Percentiles rank a stretch among this genome's conserved stretches.
Evolutionary conservation across 495 filamentous ascomycete genomes (phyloP).

Genomic region (Penicillium longicatenatum): DNA sequence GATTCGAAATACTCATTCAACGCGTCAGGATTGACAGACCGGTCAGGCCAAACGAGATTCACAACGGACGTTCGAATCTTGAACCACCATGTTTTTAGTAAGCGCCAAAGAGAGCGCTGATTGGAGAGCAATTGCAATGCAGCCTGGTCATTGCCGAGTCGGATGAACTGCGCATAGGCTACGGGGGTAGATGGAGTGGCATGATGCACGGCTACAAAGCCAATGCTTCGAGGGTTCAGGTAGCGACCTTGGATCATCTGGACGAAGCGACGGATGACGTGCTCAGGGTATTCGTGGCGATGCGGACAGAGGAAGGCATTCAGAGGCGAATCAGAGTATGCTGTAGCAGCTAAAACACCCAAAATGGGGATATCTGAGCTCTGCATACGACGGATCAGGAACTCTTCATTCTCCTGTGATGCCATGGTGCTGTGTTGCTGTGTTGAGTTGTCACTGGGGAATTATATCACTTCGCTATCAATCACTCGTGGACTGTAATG

Average conservation of each 20-base stretch:
- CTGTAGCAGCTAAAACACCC: constrained; percentile 7
- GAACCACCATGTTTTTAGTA: constrained; percentile 2
- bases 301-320: constrained; percentile 14
- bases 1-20: neutral
- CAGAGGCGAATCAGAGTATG: constrained; percentile 8
- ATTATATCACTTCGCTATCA: too few relatives aligned
- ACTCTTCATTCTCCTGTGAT: neutral
- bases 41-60: constrained; percentile 13
- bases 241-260: constrained; percentile 15
- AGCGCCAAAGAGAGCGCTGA: constrained; percentile 3
- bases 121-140: neutral
- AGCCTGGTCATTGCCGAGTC: constrained; percentile 10
- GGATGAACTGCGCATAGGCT: constrained; percentile 14
- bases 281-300: constrained; percentile 14
- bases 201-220: constrained; percentile 14
- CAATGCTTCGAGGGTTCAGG: constrained; percentile 10
- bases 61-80: neutral
- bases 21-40: constrained; percentile 10
- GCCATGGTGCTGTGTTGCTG: too few relatives aligned
- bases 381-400: constrained; percentile 11
- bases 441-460: too few relatives aligned
- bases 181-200: constrained; percentile 5
- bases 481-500: too few relatives aligned
- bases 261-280: constrained; percentile 12
- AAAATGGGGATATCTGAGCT: constrained; percentile 7